Evolutionary conservation across 2,329 filamentous ascomycete genomes (phyloP).

Genomic region (Exophiala aquamarina): DNA sequence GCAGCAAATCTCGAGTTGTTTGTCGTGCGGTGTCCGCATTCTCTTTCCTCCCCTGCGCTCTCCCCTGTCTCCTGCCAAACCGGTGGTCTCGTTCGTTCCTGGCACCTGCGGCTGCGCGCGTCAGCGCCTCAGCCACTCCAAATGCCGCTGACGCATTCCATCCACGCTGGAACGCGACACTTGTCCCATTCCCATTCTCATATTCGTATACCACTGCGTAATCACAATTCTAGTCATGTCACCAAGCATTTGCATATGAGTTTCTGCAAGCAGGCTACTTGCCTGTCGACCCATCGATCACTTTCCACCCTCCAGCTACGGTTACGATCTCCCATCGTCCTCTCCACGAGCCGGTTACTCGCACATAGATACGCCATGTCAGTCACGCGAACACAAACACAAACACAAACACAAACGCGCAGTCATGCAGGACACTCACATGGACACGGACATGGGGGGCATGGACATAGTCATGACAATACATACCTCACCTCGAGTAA

Average conservation of each 20-base stretch:
- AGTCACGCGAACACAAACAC: conserved; percentile 6
- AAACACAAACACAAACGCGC: conserved; percentile 18
- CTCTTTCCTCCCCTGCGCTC: too few relatives aligned
- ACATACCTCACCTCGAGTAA: conserved; percentile 76
- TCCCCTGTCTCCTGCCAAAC: too few relatives aligned
- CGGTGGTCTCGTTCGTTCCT: too few relatives aligned
- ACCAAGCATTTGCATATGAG: conserved; percentile 2
- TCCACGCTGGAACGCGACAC: conserved; percentile 26
- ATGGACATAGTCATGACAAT: conserved; percentile 76
- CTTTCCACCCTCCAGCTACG: conserved; percentile 2
- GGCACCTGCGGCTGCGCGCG: too few relatives aligned
- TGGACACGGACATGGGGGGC: conserved; percentile 56
- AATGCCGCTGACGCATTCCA: conserved; percentile 26
- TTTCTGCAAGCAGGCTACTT: conserved; percentile 13
- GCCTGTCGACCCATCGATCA: conserved; percentile 7
- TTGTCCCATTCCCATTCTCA: conserved; percentile 13
- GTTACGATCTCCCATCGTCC: conserved; percentile 5
- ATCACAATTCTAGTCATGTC: conserved; percentile 3
- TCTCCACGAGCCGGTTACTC: not conserved
- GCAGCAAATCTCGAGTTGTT: too few relatives aligned
- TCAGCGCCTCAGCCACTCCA: conserved; percentile 4
- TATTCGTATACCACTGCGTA: conserved; percentile 6
- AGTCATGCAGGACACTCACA: conserved; percentile 55
- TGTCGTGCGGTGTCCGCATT: too few relatives aligned
- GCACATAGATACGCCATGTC: conserved; percentile 4